These are phyloP conservation scores for Epichloe coenophiala DNA, from an alignment of 2,329 filamentous ascomycete species.

Conservation along the genomic window DNA sequence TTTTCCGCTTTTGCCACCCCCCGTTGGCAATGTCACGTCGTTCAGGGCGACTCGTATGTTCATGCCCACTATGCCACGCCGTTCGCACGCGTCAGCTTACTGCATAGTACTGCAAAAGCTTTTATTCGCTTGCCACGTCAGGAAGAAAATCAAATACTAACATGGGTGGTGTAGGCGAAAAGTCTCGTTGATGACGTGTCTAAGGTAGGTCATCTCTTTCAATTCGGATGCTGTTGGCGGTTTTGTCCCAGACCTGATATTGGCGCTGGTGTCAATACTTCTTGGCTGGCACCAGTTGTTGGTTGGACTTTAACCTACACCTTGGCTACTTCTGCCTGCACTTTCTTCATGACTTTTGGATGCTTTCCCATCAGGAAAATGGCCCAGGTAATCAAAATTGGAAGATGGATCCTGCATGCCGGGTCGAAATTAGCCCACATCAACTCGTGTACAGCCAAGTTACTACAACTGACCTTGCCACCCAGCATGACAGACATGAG, in stretches of 20 bases:
- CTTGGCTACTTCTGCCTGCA: neutral
- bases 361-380: neutral
- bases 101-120: no score
- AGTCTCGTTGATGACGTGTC: neutral
- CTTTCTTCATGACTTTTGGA: neutral
- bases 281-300: no score
- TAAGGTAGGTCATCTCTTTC: neutral
- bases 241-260: neutral
- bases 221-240: neutral
- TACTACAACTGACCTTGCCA: neutral
- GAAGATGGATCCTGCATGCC: neutral
- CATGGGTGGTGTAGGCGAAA: neutral
- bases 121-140: no score
- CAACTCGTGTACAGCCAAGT: no score
- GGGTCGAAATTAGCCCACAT: neutral
- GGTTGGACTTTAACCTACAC: neutral
- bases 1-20: neutral
- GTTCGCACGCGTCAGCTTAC: neutral
- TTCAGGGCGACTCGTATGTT: neutral
- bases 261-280: neutral
- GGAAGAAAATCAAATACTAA: neutral
- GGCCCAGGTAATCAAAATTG: neutral
- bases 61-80: neutral
- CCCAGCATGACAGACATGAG: neutral
- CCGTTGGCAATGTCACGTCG: neutral